These are phyloP conservation scores for Neofusicoccum laricinum DNA, from an alignment of 2,329 filamentous ascomycete genomes.

Conservation along the genomic window DNA sequence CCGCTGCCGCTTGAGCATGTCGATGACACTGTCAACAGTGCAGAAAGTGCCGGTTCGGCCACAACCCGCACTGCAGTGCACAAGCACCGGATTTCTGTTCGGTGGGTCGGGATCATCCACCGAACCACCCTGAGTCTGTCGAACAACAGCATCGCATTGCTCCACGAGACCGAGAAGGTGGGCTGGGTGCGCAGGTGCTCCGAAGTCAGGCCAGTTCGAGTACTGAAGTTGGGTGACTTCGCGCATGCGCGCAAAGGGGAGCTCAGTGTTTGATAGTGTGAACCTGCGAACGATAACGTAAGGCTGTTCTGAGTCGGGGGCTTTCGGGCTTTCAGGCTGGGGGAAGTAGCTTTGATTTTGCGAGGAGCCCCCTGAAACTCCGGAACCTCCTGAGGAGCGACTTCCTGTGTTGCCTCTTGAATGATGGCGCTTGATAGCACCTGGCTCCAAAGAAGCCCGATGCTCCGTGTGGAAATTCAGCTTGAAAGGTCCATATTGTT, in stretches of 20 bases:
- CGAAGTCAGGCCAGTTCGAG: slow-evolving; percentile 95
- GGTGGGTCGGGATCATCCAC: slow-evolving; percentile 56
- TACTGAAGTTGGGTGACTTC: slow-evolving; percentile 96
- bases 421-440: slow-evolving; percentile 47
- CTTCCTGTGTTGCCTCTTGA: slow-evolving; percentile 22
- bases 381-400: slow-evolving; percentile 30
- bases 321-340: slow-evolving; percentile 13
- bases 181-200: slow-evolving; percentile 81
- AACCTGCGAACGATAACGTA: slow-evolving; percentile 86
- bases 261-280: slow-evolving; percentile 69
- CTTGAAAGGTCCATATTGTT: slow-evolving; percentile 73
- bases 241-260: slow-evolving; percentile 81
- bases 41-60: slow-evolving; percentile 95
- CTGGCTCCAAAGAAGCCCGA: slow-evolving; percentile 70
- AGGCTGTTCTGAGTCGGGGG: slow-evolving; percentile 56
- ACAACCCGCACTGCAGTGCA: slow-evolving; percentile 95
- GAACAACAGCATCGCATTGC: slow-evolving; percentile 71
- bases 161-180: slow-evolving; percentile 89
- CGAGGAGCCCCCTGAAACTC: slow-evolving; percentile 20
- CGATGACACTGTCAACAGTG: slow-evolving; percentile 91
- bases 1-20: slow-evolving; percentile 90
- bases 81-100: slow-evolving; percentile 68
- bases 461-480: slow-evolving; percentile 78
- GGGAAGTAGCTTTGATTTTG: not conserved
- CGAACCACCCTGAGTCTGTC: slow-evolving; percentile 45